Evolutionary conservation across 768 basidiomycete species (phyloP).

Genomic region (Naganishia vaughanmartiniae): DNA sequence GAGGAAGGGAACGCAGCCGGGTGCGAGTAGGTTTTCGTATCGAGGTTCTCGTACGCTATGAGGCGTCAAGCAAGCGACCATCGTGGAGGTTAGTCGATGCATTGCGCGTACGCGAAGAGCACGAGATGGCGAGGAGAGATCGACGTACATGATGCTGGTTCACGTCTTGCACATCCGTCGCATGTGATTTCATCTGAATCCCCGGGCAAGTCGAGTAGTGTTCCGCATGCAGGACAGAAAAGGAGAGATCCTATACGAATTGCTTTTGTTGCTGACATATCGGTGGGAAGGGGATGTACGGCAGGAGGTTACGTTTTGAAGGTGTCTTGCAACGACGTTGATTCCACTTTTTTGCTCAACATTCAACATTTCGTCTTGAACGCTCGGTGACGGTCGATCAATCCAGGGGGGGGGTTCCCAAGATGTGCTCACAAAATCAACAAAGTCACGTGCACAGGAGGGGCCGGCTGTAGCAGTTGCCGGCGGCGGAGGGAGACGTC

Average conservation of each 20-base stretch:
- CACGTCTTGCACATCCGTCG: conserved; percentile 81
- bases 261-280: conserved; percentile 22
- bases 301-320: background rate
- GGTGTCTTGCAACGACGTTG: background rate
- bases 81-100: background rate
- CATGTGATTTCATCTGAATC: conserved; percentile 73
- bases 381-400: background rate
- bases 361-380: too few relatives aligned
- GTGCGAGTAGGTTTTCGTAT: conserved; percentile 84
- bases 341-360: too few relatives aligned
- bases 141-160: conserved; percentile 81
- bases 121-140: background rate
- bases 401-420: too few relatives aligned
- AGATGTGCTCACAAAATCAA: background rate
- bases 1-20: conserved; percentile 92
- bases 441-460: background rate
- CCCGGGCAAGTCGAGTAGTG: conserved; percentile 78
- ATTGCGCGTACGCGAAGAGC: too few relatives aligned
- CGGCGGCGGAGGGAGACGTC: background rate
- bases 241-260: conserved; percentile 72
- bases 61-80: background rate
- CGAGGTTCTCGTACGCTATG: conserved; percentile 84
- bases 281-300: background rate
- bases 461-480: background rate
- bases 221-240: conserved; percentile 92